Conservation (phyloP, 495 filamentous ascomycete species). For the Endocarpon pusillum region DNA sequence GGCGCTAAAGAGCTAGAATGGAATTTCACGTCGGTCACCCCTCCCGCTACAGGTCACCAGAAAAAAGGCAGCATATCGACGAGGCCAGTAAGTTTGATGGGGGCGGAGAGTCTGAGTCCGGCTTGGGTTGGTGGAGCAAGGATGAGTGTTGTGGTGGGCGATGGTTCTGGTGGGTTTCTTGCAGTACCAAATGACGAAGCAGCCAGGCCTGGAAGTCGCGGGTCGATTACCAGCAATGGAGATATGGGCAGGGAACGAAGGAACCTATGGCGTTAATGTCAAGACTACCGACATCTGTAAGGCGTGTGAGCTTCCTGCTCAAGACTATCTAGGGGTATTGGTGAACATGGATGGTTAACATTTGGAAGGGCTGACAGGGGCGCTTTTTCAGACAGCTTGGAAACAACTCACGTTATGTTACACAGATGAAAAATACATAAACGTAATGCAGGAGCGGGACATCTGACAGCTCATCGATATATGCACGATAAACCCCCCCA, state of each 20-base stretch:
- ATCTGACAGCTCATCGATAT: no score
- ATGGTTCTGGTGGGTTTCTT: constrained; percentile 67
- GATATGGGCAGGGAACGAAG: constrained; percentile 22
- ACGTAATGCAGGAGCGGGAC: no score
- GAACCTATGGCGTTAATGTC: constrained; percentile 27
- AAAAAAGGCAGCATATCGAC: constrained; percentile 23
- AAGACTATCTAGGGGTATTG: no score
- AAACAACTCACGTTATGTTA: no score
- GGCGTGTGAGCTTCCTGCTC: no score
- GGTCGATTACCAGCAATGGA: constrained; percentile 11
- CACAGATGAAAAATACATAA: no score
- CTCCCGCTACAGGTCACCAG: constrained; percentile 17
- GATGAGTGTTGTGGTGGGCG: constrained; percentile 48
- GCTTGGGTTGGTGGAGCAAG: constrained; percentile 45
- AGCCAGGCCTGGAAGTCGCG: constrained; percentile 21
- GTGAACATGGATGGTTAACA: no score
- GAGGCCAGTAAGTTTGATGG: constrained; percentile 37
- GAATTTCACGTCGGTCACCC: constrained; percentile 52
- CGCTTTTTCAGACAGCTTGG: no score
- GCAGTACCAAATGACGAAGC: constrained; percentile 48
- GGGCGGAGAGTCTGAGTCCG: constrained; percentile 31
- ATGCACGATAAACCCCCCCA: no score
- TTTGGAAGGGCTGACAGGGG: no score
- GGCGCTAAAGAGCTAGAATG: constrained; percentile 72
- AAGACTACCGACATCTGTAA: no score